Evolutionary conservation across 2,329 filamentous ascomycete species (phyloP).

Genomic region (Zymoseptoria tritici): DNA sequence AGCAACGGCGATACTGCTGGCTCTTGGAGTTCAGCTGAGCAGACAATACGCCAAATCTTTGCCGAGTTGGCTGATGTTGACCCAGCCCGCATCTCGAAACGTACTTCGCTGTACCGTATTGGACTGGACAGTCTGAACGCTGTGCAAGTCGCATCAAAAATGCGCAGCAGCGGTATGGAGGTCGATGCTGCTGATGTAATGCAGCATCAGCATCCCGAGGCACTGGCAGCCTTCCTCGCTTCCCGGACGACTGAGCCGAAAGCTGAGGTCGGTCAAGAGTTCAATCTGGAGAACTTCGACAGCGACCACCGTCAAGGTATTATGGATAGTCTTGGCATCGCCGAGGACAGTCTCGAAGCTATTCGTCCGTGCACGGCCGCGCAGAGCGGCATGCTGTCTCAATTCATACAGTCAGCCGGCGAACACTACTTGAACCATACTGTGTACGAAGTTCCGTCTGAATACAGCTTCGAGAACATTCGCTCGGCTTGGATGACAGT

Average conservation of each 20-base stretch:
- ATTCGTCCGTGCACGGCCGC: slow-evolving; percentile 71
- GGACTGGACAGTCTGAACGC: slow-evolving; percentile 88
- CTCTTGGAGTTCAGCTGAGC: slow-evolving; percentile 48
- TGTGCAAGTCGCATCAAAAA: slow-evolving; percentile 61
- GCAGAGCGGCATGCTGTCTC: slow-evolving; percentile 71
- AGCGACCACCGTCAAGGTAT: slow-evolving; percentile 32
- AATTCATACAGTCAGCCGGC: slow-evolving; percentile 62
- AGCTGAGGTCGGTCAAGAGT: slow-evolving; percentile 11
- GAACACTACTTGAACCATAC: slow-evolving; percentile 69
- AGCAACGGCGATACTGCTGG: neutral
- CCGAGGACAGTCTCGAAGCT: slow-evolving; percentile 41
- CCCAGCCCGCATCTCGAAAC: slow-evolving; percentile 44
- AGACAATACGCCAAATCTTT: slow-evolving; percentile 49
- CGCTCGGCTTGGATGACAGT: slow-evolving; percentile 53
- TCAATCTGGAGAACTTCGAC: slow-evolving; percentile 49
- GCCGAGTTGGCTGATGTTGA: slow-evolving; percentile 51
- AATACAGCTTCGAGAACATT: slow-evolving; percentile 38
- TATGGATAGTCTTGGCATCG: slow-evolving; percentile 27
- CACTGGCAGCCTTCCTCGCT: slow-evolving; percentile 15
- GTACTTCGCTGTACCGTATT: slow-evolving; percentile 75
- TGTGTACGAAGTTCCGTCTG: slow-evolving; percentile 43
- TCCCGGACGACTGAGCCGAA: neutral
- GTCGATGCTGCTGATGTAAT: slow-evolving; percentile 69
- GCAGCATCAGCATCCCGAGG: slow-evolving; percentile 35
- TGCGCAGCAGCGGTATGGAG: slow-evolving; percentile 53